Evolutionary conservation across 345 rosid species (phyloP).

Genomic region (Anastatica hierochuntica): DNA sequence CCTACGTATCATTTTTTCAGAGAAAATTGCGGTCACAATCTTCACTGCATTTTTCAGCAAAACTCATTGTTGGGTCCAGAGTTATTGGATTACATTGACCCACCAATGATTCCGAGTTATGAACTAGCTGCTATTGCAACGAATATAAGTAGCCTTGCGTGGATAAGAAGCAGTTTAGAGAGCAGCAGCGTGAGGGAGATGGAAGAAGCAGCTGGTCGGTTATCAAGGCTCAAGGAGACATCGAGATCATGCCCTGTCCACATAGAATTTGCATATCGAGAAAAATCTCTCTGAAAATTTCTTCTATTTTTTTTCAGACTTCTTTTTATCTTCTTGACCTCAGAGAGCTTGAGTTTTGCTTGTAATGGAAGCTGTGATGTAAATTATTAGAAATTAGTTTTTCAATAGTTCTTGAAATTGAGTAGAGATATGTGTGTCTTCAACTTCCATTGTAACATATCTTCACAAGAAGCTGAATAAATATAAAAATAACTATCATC

Average conservation of each 20-base stretch:
- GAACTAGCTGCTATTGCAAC: slow-evolving; percentile 77
- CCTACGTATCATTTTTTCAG: too few relatives aligned
- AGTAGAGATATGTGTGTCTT: too few relatives aligned
- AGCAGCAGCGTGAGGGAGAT: slow-evolving; percentile 35
- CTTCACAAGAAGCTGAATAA: too few relatives aligned
- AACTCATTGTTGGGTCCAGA: slow-evolving; percentile 70
- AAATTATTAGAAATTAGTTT: slow-evolving; percentile 10
- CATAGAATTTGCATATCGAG: slow-evolving; percentile 5
- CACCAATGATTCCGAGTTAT: slow-evolving; percentile 49
- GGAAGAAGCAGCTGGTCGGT: slow-evolving; percentile 37
- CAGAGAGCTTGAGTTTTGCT: slow-evolving; percentile 7
- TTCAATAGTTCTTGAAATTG: background rate
- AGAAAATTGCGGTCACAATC: too few relatives aligned
- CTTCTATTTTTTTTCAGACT: background rate
- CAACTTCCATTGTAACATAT: background rate
- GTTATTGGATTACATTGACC: slow-evolving; percentile 54
- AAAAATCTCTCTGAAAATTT: slow-evolving; percentile 3
- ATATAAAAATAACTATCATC: too few relatives aligned
- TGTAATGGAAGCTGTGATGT: slow-evolving; percentile 8
- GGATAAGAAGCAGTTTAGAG: slow-evolving; percentile 77
- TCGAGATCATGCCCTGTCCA: slow-evolving; percentile 22
- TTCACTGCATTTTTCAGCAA: slow-evolving; percentile 10
- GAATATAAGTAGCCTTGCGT: slow-evolving; percentile 72
- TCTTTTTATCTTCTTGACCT: slow-evolving; percentile 2
- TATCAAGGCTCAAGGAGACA: slow-evolving; percentile 30